Percentiles rank a stretch among this genome's conserved stretches.
phyloP scores from a whole-genome alignment of 1,284 basidiomycete genomes.

The Ceratobasidium sp. region DNA sequence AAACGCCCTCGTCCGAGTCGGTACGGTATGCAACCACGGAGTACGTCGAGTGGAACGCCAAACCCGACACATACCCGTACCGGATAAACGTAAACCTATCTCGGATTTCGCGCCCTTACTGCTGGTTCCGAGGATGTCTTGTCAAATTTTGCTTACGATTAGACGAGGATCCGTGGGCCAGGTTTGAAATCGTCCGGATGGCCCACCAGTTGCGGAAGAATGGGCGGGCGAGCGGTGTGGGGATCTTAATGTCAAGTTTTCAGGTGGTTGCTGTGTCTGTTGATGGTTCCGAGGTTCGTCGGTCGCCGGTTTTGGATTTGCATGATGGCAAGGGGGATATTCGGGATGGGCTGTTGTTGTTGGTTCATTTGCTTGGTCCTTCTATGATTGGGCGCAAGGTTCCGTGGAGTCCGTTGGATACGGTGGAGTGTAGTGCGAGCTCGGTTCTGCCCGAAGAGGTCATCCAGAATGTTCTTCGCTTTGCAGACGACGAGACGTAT shows the following conservation, averaged over 20 bases:
- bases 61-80: not conserved
- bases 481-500: constrained; percentile 7
- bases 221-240: not conserved
- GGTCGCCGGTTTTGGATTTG: not conserved
- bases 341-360: not conserved
- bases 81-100: not conserved
- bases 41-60: not conserved
- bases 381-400: not conserved
- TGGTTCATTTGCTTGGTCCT: constrained; percentile 21
- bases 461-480: not conserved
- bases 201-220: not conserved
- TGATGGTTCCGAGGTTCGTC: not conserved
- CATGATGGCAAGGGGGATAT: constrained; percentile 4
- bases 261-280: constrained; percentile 22
- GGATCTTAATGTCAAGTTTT: constrained; percentile 14
- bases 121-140: constrained; percentile 21
- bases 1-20: not conserved
- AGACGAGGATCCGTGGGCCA: not conserved
- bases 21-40: not conserved
- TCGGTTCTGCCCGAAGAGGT: not conserved
- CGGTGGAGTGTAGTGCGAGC: not conserved
- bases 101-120: not conserved
- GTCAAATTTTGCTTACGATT: not conserved
- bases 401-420: not conserved
- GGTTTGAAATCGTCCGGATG: not conserved